phyloP scores from a whole-genome alignment of 2,329 filamentous ascomycete species.

The Davidsoniella eucalypti region DNA sequence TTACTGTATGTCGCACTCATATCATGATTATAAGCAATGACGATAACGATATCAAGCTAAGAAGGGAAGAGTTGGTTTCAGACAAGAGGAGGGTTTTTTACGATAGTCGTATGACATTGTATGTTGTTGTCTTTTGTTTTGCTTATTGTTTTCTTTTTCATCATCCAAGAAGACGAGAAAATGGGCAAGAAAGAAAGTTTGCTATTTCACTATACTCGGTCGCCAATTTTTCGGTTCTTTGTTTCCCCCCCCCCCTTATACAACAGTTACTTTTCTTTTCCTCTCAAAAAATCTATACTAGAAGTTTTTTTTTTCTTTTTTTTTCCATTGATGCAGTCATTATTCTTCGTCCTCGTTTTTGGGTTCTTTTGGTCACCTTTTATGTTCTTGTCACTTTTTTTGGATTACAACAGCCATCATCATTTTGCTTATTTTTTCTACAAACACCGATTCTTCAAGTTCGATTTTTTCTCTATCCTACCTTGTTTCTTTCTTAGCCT shows the following conservation, averaged over 20 bases:
- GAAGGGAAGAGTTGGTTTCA: too few relatives aligned
- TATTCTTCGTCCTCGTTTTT: too few relatives aligned
- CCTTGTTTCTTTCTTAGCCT: too few relatives aligned
- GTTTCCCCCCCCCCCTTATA: neutral
- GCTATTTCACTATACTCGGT: neutral
- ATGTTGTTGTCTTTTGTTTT: conserved; percentile 5
- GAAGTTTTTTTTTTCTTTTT: too few relatives aligned
- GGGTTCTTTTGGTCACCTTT: neutral
- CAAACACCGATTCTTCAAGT: too few relatives aligned
- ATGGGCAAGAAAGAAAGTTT: neutral
- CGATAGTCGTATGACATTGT: neutral
- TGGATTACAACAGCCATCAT: neutral
- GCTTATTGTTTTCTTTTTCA: conserved; percentile 7
- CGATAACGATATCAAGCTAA: too few relatives aligned
- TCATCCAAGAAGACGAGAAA: too few relatives aligned
- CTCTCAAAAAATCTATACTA: too few relatives aligned
- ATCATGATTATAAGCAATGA: too few relatives aligned
- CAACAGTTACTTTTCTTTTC: neutral
- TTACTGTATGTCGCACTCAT: too few relatives aligned
- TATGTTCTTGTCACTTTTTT: neutral
- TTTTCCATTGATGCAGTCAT: too few relatives aligned
- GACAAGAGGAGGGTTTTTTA: neutral
- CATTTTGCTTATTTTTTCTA: neutral
- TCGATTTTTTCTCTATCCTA: too few relatives aligned
- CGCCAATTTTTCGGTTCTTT: conserved; percentile 4